Conservation (phyloP, 805 yeast species). For the Lachancea quebecensis region DNA sequence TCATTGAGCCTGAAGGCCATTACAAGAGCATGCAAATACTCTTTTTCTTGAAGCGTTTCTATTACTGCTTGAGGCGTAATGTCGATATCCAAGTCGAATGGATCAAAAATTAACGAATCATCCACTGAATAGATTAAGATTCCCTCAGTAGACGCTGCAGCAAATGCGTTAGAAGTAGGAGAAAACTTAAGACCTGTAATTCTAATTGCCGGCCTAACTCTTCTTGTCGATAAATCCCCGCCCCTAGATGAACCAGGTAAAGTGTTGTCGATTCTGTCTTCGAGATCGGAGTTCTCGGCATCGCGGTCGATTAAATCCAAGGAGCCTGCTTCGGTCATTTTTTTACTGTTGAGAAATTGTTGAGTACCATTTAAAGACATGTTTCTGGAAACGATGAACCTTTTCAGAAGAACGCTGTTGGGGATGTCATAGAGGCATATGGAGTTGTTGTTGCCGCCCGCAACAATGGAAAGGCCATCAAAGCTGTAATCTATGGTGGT, state of each 20-base stretch:
- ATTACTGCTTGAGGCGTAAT: constrained; percentile 75
- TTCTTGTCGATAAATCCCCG: constrained; percentile 73
- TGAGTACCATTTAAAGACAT: constrained; percentile 88
- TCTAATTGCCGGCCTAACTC: constrained; percentile 73
- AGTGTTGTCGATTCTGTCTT: constrained; percentile 65
- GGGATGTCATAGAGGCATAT: constrained; percentile 86
- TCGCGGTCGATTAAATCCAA: constrained; percentile 72
- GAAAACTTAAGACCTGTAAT: constrained; percentile 75
- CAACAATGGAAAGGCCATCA: constrained; percentile 82
- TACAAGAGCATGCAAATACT: constrained; percentile 68
- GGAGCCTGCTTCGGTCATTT: constrained; percentile 84
- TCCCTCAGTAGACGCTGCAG: constrained; percentile 95
- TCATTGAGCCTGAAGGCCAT: constrained; percentile 95
- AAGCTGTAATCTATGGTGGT: constrained; percentile 76
- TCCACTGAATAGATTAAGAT: constrained; percentile 75
- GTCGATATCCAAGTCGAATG: constrained; percentile 89
- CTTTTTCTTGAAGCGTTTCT: constrained; percentile 48
- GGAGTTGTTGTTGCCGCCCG: constrained; percentile 89
- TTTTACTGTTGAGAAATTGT: constrained; percentile 68
- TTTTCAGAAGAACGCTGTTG: constrained; percentile 75
- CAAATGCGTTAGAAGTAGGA: constrained; percentile 85
- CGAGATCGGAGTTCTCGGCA: constrained; percentile 81
- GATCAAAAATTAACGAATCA: constrained; percentile 73
- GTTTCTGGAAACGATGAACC: constrained; percentile 80
- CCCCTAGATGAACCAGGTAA: constrained; percentile 83